phyloP scores from a whole-genome alignment of 331 rosid species.

The Malus hybrid region DNA sequence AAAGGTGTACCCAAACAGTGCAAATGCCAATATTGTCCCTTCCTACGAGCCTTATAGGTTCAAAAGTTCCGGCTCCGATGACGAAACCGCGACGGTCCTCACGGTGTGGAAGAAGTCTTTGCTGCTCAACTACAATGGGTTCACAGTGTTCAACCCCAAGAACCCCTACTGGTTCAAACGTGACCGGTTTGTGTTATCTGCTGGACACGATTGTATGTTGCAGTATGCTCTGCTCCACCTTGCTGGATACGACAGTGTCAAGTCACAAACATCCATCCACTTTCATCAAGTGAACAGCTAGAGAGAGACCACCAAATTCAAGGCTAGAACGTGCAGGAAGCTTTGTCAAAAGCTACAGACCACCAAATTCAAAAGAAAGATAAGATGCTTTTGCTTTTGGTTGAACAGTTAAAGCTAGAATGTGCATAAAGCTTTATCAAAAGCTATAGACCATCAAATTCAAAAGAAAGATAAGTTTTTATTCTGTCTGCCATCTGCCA shows the following conservation, averaged over 20 bases:
- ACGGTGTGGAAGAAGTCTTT: constrained; percentile 85
- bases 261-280: neutral
- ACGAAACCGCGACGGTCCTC: constrained; percentile 9
- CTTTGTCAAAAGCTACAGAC: too few species aligned
- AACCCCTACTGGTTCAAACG: constrained; percentile 94
- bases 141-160: constrained; percentile 49
- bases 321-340: too few species aligned
- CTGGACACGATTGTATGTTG: constrained; percentile 96
- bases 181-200: constrained; percentile 89
- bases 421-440: too few species aligned
- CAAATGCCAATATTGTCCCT: neutral
- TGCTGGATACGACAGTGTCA: constrained; percentile 80
- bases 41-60: neutral
- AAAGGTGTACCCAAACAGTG: constrained; percentile 52
- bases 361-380: too few species aligned
- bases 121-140: constrained; percentile 54
- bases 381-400: too few species aligned
- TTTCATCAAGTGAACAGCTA: too few species aligned
- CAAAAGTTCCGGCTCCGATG: neutral
- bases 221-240: constrained; percentile 92
- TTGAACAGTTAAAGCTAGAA: too few species aligned
- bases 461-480: too few species aligned
- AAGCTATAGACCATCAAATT: too few species aligned
- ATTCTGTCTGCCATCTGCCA: too few species aligned
- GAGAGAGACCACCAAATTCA: too few species aligned